phyloP scores from a whole-genome alignment of 345 rosid species.

The Linum tenue region DNA sequence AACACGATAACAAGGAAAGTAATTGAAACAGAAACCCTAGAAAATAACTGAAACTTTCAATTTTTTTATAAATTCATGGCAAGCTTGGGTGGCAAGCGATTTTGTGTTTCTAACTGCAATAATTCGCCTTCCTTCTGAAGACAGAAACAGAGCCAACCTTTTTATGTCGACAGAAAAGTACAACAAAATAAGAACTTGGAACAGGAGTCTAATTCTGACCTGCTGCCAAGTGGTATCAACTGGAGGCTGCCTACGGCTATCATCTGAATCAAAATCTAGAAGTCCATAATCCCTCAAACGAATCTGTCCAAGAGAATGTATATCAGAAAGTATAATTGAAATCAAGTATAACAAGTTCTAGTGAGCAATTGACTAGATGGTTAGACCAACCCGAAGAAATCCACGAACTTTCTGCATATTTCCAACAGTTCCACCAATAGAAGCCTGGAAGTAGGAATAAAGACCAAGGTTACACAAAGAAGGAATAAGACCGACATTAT shows the following conservation, averaged over 20 bases:
- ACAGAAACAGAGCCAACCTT: neutral
- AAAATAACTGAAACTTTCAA: too few relatives aligned
- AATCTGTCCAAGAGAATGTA: constrained; percentile 38
- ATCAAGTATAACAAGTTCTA: constrained; percentile 2
- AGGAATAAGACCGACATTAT: constrained; percentile 1
- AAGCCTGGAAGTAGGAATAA: constrained; percentile 39
- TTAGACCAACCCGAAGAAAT: constrained; percentile 80
- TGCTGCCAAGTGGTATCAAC: constrained; percentile 99
- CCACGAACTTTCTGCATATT: constrained; percentile 88
- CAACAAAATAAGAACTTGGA: neutral
- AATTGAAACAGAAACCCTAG: too few relatives aligned
- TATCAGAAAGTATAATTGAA: constrained; percentile 5
- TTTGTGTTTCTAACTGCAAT: too few relatives aligned
- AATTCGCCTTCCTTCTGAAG: neutral
- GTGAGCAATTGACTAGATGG: constrained; percentile 10
- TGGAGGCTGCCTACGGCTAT: constrained; percentile 92
- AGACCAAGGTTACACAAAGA: neutral
- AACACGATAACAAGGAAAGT: too few relatives aligned
- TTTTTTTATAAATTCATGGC: too few relatives aligned
- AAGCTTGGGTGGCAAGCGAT: too few relatives aligned
- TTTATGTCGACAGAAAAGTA: neutral
- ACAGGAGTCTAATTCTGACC: constrained; percentile 35
- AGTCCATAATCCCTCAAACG: constrained; percentile 90
- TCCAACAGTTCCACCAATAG: constrained; percentile 97
- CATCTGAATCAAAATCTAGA: constrained; percentile 84